Conservation (phyloP, 2,329 filamentous ascomycete genomes). For the Alternaria arbusti region DNA sequence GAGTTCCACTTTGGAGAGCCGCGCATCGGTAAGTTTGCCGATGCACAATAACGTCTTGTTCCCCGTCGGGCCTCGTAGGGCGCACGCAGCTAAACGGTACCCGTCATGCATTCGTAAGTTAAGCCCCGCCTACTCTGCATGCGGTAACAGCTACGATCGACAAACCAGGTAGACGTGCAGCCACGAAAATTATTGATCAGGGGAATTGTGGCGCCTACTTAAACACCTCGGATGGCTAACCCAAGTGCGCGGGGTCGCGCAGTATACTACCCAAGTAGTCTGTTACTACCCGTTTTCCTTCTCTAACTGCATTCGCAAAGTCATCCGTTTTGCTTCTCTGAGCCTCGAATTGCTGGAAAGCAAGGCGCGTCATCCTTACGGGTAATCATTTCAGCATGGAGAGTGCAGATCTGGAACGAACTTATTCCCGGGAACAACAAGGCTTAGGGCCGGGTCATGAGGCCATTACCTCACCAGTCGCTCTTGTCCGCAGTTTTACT, state of each 20-base stretch:
- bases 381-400: constrained; percentile 18
- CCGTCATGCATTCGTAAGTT: constrained; percentile 15
- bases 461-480: constrained; percentile 33
- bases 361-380: constrained; percentile 12
- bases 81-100: constrained; percentile 2
- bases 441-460: constrained; percentile 32
- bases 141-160: constrained; percentile 14
- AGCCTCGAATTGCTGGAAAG: background rate
- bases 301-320: constrained; percentile 1
- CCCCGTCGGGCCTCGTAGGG: background rate
- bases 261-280: constrained; percentile 2
- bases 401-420: constrained; percentile 38
- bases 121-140: constrained; percentile 17
- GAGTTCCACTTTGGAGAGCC: background rate
- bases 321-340: background rate
- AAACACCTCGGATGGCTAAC: constrained; percentile 16
- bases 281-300: background rate
- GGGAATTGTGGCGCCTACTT: background rate
- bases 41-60: background rate
- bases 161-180: constrained; percentile 14
- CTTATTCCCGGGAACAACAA: constrained; percentile 44
- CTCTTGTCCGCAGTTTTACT: constrained; percentile 36
- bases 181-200: background rate
- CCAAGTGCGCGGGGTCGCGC: constrained; percentile 7
- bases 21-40: background rate